These are phyloP conservation scores for Linnemannia hyalina DNA, from an alignment of 192 early-diverging fungal species.

Conservation along the genomic window DNA sequence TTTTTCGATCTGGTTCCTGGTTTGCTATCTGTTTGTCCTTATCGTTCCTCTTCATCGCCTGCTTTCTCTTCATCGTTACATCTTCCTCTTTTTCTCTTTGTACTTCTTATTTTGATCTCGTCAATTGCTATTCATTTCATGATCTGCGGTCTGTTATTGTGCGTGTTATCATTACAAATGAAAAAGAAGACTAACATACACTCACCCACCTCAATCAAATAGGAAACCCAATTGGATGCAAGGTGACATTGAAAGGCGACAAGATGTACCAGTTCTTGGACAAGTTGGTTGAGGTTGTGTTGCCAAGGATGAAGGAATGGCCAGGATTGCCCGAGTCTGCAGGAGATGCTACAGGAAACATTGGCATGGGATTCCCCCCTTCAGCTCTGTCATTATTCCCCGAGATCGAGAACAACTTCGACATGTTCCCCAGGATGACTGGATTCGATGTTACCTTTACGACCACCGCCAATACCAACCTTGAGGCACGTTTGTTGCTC, in stretches of 20 bases:
- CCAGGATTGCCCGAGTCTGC: slow-evolving; percentile 77
- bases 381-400: slow-evolving; percentile 93
- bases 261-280: slow-evolving; percentile 96
- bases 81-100: too few relatives aligned
- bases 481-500: slow-evolving; percentile 84
- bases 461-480: slow-evolving; percentile 85
- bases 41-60: too few relatives aligned
- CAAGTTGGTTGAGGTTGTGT: slow-evolving; percentile 91
- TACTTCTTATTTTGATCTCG: too few relatives aligned
- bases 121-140: too few relatives aligned
- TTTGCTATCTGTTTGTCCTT: not conserved
- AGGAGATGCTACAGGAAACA: slow-evolving; percentile 86
- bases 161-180: not conserved
- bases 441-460: slow-evolving; percentile 89
- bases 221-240: slow-evolving; percentile 91
- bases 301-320: slow-evolving; percentile 96
- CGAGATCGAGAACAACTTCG: slow-evolving; percentile 97
- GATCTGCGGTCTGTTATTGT: not conserved
- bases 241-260: slow-evolving; percentile 84
- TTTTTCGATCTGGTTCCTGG: not conserved
- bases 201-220: not conserved
- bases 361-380: slow-evolving; percentile 87
- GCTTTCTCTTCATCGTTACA: too few relatives aligned
- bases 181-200: not conserved
- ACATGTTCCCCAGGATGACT: slow-evolving; percentile 91